phyloP scores from a whole-genome alignment of 2,329 filamentous ascomycete species.

The Ascocoryne sarcoides region DNA sequence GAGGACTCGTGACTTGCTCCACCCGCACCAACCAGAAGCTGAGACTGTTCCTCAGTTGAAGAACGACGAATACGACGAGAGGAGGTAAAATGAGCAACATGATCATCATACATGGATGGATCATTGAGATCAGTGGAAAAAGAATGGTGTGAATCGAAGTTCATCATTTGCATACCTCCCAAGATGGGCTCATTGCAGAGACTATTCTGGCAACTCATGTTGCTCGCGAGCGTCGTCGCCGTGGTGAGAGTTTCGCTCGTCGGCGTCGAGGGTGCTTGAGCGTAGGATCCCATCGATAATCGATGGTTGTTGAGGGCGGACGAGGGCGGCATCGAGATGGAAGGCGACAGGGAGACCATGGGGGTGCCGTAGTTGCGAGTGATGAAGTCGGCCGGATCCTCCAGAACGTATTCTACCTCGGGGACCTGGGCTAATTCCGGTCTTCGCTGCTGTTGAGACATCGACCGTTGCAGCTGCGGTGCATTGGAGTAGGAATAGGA shows the following conservation, averaged over 20 bases:
- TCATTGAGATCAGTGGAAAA: conserved; percentile 21
- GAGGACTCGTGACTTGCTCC: conserved; percentile 27
- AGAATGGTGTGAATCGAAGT: conserved; percentile 25
- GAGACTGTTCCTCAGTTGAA: conserved; percentile 27
- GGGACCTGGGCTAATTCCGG: conserved; percentile 21
- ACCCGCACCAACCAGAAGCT: conserved; percentile 26
- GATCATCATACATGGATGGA: conserved; percentile 24
- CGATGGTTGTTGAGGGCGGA: conserved; percentile 12
- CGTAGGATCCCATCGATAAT: conserved; percentile 13
- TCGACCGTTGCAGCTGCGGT: conserved; percentile 12
- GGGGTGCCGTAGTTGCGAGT: conserved; percentile 12
- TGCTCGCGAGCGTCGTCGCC: conserved; percentile 25
- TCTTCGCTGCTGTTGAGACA: conserved; percentile 19
- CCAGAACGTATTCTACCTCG: conserved; percentile 17
- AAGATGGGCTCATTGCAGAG: conserved; percentile 25
- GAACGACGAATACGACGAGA: conserved; percentile 23
- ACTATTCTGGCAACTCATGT: conserved; percentile 29
- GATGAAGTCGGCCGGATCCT: conserved; percentile 21
- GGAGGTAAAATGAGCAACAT: conserved; percentile 18
- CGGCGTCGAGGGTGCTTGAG: conserved; percentile 25
- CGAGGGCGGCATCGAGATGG: conserved; percentile 15
- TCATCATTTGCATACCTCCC: conserved; percentile 28
- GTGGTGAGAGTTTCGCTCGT: conserved; percentile 25
- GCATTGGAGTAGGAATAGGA: conserved; percentile 22
- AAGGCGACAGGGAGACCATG: conserved; percentile 7